Evolutionary conservation across 305 asterid genomes (phyloP), one percentile per base, ranked within the genome.

Genomic region (Stenogyne calaminthoides): DNA sequence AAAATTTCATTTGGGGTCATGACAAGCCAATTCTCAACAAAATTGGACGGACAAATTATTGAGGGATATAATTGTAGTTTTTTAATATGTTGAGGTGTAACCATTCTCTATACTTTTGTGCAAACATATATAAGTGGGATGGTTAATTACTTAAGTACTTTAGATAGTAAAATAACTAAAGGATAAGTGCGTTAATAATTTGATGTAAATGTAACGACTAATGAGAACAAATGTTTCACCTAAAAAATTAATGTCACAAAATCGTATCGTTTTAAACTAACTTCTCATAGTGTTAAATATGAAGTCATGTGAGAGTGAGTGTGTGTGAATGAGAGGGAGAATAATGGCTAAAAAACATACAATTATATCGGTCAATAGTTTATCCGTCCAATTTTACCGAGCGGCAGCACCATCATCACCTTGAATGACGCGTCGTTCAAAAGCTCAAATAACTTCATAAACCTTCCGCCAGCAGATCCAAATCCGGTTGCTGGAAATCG

Each of bases 401-500:
- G n/a, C n/a, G n/a, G n/a, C n/a, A n/a, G n/a, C n/a, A n/a, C n/a
- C n/a, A n/a, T n/a, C n/a, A n/a, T n/a, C n/a, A n/a, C n/a, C n/a
- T n/a, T n/a, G n/a, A n/a, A n/a, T n/a, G 70, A 71, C 80, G 67
- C 76, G 76, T 49, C 47, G 78, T 76, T 4, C 2, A 15, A 0
- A 0, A 67, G 70, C 36, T 68, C 61, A 56, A 73, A 68, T 0
- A 73, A 63, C 57, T 67, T 76, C 73, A 72, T 72, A 0, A 65
- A 78, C 63, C 67, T 9, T 8, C 81, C 84, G 19, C 78, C 61
- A 3, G 8, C 25, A 57, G 81, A 7, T 76, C 84, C 0, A 76
- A 68, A 49, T 67, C 78, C 25, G 85, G 85, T 40, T 14, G 74
- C 80, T 81, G 85, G 85, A 78, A 71, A 11, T 81, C 85, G 20